Percentiles rank a stretch among this genome's conserved stretches.
phyloP scores from a whole-genome alignment of 2,329 filamentous ascomycete genomes.

The Periconia sp. region DNA sequence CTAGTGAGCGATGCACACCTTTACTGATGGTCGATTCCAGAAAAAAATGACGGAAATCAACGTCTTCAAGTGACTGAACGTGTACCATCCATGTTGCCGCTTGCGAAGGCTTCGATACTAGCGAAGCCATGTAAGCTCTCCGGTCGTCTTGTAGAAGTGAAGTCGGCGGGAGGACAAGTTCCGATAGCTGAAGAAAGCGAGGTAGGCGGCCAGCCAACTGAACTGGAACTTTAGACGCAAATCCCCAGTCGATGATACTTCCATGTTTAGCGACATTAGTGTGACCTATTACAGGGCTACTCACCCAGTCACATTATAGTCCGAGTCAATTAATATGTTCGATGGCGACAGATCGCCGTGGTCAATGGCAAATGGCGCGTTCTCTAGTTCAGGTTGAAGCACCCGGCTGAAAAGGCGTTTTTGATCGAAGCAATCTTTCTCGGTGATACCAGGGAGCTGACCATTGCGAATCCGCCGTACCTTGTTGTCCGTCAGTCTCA shows the following conservation, averaged over 20 bases:
- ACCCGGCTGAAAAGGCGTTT: conserved; percentile 5
- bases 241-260: conserved; percentile 15
- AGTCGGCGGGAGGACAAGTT: conserved; percentile 10
- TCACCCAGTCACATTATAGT: conserved; percentile 12
- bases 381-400: conserved; percentile 11
- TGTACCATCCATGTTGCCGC: conserved; percentile 6
- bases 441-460: conserved; percentile 8
- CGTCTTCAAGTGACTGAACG: conserved; percentile 7
- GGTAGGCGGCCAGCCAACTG: conserved; percentile 12
- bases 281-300: conserved; percentile 1
- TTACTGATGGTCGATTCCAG: too few relatives aligned
- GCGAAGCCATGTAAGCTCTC: conserved; percentile 10
- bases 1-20: too few relatives aligned
- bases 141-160: conserved; percentile 11
- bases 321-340: conserved; percentile 11
- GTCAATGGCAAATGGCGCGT: conserved; percentile 10
- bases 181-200: conserved; percentile 11
- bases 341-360: conserved; percentile 9
- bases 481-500: conserved; percentile 9
- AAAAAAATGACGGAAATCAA: too few relatives aligned
- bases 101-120: conserved; percentile 9
- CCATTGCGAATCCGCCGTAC: conserved; percentile 6
- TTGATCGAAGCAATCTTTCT: conserved; percentile 9
- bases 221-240: conserved; percentile 11
- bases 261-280: conserved; percentile 1